These are phyloP conservation scores for Trichosporon ovoides DNA, from an alignment of 1,284 basidiomycete genomes.

Conservation along the genomic window DNA sequence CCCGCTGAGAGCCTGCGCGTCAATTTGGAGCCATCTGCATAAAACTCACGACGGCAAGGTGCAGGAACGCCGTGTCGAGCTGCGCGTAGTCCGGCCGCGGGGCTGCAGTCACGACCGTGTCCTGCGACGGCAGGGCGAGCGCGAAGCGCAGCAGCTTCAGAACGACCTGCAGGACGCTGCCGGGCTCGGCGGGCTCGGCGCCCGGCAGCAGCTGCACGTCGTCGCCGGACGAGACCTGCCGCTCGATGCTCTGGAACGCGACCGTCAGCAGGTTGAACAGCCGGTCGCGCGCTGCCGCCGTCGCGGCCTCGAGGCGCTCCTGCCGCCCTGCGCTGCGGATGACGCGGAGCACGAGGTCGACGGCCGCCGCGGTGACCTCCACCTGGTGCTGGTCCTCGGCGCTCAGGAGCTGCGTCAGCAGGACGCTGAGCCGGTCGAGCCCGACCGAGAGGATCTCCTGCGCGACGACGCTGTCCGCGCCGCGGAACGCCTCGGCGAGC, in stretches of 20 bases:
- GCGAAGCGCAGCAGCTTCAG: constrained; percentile 35
- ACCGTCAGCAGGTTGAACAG: constrained; percentile 36
- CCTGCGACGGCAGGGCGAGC: constrained; percentile 26
- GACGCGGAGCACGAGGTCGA: constrained; percentile 40
- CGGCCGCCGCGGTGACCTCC: constrained; percentile 22
- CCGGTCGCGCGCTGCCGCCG: constrained; percentile 30
- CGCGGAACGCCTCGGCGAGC: constrained; percentile 42
- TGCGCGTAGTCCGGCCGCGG: constrained; percentile 39
- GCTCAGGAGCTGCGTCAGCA: constrained; percentile 33
- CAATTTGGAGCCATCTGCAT: not conserved
- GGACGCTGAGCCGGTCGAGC: constrained; percentile 31
- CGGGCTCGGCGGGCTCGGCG: constrained; percentile 28
- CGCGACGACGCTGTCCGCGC: constrained; percentile 38
- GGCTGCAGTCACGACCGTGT: constrained; percentile 19
- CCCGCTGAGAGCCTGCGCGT: constrained; percentile 18
- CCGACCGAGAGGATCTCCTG: constrained; percentile 42
- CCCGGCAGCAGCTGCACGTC: constrained; percentile 28
- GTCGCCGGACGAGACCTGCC: constrained; percentile 26
- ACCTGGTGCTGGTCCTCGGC: constrained; percentile 34
- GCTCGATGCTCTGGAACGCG: constrained; percentile 36
- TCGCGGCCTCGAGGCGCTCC: constrained; percentile 12
- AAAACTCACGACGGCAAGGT: constrained; percentile 30
- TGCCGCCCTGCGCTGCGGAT: constrained; percentile 26
- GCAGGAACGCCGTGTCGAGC: constrained; percentile 30
- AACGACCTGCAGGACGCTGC: constrained; percentile 27